Percentiles rank a stretch among this genome's conserved stretches.
Conservation (phyloP, 495 filamentous ascomycete genomes). For the Talaromyces borbonicus region DNA sequence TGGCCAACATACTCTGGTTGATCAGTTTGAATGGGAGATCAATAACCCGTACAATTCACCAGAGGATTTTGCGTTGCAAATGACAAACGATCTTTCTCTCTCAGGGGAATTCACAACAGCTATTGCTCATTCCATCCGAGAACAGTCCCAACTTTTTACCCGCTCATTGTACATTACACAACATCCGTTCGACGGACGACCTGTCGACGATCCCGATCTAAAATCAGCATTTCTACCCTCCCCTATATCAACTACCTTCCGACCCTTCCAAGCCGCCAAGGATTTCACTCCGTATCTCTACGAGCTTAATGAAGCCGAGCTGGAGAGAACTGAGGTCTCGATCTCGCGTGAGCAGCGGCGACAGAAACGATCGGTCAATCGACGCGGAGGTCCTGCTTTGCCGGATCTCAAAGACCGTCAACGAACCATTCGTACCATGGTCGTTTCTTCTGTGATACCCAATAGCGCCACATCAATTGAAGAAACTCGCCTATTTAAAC, state of each 20-base stretch:
- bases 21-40: slow-evolving; percentile 99
- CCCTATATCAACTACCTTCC: slow-evolving; percentile 71
- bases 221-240: slow-evolving; percentile 76
- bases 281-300: slow-evolving; percentile 90
- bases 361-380: slow-evolving; percentile 90
- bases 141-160: slow-evolving; percentile 89
- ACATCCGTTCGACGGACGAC: slow-evolving; percentile 90
- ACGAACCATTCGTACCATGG: slow-evolving; percentile 77
- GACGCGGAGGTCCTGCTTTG: slow-evolving; percentile 85
- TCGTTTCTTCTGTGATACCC: slow-evolving; percentile 85
- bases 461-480: slow-evolving; percentile 74
- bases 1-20: slow-evolving; percentile 84
- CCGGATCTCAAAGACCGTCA: slow-evolving; percentile 94
- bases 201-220: slow-evolving; percentile 84
- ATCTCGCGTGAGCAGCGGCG: slow-evolving; percentile 86
- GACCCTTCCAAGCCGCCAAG: slow-evolving; percentile 81
- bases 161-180: slow-evolving; percentile 86
- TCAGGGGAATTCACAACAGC: slow-evolving; percentile 95
- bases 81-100: slow-evolving; percentile 84
- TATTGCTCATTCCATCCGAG: slow-evolving; percentile 93
- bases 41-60: slow-evolving; percentile 89
- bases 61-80: slow-evolving; percentile 82
- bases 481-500: slow-evolving; percentile 77
- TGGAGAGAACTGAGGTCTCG: slow-evolving; percentile 84
- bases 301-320: slow-evolving; percentile 81